Evolutionary conservation across 2,329 filamentous ascomycete genomes (phyloP), one percentile per base, ranked within the genome.

Genomic region (Rosellinia necatrix): DNA sequence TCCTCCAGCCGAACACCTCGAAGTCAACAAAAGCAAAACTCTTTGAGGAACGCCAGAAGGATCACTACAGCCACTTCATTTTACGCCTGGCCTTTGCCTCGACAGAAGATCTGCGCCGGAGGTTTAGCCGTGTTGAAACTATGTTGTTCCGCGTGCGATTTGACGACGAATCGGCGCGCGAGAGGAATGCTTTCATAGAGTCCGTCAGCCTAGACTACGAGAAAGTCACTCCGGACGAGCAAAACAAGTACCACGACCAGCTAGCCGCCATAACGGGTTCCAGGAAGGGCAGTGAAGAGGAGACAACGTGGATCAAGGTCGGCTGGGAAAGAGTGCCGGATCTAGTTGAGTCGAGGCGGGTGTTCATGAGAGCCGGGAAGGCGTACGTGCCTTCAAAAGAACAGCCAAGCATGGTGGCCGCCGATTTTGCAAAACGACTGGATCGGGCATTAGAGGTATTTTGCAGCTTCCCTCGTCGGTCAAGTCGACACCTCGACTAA

Each of bases 11-110:
- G 2, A 71, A 71, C n/a, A n/a, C n/a, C 38, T 42, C 69, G 9
- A 66, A 69, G 40, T 54, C 59, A 3, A 70, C 73, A 38, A n/a
- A n/a, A n/a, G 75, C 72, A 62, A 82, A 78, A 67, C 75, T 93
- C 12, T 81, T 83, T 21, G 75, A 84, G 29, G 91, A 99, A 75
- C 83, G 93, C 24, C 90, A 93, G 72, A 96, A 94, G 71, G 94
- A 99, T 67, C 94, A 99, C 75, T 99, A 97, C 75, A 94, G 90
- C 53, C 94, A 99, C 74, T 99, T 97, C 72, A 99, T 97, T 59
- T 83, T 99, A 5, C 87, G 94, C 0, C 84, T 99, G 38, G 94
- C 94, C 1, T 99, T 99, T 69, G 87, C 92, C 0, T 86, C 89
- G 2, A 97, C 93, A 0, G 92, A 96, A 70, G 94, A 99, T 68